Base-by-base conservation (phyloP, 2,329 filamentous ascomycete species). In the Colletotrichum sp. region DNA sequence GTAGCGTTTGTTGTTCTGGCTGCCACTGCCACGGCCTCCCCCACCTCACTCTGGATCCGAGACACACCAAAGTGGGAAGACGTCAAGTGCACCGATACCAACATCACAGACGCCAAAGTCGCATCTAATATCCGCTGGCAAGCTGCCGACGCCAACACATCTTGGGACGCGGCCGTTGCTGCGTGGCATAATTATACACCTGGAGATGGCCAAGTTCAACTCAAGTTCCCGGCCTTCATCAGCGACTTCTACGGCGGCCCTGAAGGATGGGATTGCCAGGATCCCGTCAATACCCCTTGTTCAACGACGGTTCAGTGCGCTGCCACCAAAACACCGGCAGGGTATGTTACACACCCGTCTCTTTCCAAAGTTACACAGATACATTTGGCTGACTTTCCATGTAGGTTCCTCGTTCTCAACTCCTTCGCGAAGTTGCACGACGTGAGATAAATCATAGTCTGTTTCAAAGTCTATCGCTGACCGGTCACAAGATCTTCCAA, bases 81-180 rank as follows among this genome's bases (percentile, higher is more conserved):
- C 0, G 39, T 63, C 8, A 49, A 13, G 2, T 71, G 71, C 12
- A 49, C 71, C 7, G 66, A 71, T 9, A 15, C 71, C 18, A 30
- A 71, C n/a, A 71, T 74, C 39, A 74, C 71, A 30, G 66, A 74
- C 16, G 71, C 71, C 24, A 71, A 74, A n/a, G 67, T 71, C 2
- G n/a, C 26, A 18, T 15, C 71, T 8, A 8, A 65, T 5, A 12
- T 74, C 0, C 59, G 66, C 16, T 74, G 71, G 71, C 30, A 13
- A 30, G 44, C 59, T 8, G 71, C 71, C 8, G 67, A 71, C 6
- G 39, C 71, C 1, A 74, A 74, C 8, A 7, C 30, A 15, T 74
- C 66, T 5, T 74, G 71, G 71, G 39, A 64, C 0, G 71, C 24
- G 1, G 71, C 71, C 18, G 12, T 74, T 3, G 30, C 24, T 5